Evolutionary conservation across 192 early-diverging fungal species (phyloP), one percentile per base, ranked within the genome.

Genomic region (Umbelopsis sp.): DNA sequence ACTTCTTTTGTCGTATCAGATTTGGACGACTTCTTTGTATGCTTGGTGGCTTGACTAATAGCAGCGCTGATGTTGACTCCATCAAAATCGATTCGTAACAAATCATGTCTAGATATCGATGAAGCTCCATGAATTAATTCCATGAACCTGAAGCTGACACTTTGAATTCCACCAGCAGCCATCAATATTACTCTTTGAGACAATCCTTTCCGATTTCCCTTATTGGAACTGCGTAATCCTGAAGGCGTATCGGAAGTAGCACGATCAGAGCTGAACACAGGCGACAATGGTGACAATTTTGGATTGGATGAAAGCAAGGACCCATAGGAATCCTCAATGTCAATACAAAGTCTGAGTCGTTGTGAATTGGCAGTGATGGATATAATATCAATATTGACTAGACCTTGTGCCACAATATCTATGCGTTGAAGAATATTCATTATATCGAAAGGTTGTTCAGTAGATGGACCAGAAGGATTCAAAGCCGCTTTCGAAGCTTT

Each of bases 261-360:
- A 45, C 62, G 38, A 44, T 71, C 70, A 9, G 70, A 43, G 11
- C 56, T 43, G 2, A 29, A 25, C 2, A 47, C 12, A 4, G 69
- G 22, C 20, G 68, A 36, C 20, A 38, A 20, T 0, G 74, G 32
- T 5, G 74, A 49, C 5, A 76, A 29, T 26, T 53, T 68, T 21
- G 82, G 77, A 80, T 84, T 80, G 70, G 83, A 74, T 2, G 79
- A 77, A 25, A 86, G 70, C 0, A 76, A 77, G 12, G 87, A 86
- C 1, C 72, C 45, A 49, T 85, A 79, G 2, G 85, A 76, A 49
- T 80, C 81, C 4, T 78, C 72, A 31, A 86, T 74, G 10, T 77
- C 74, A 14, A 75, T 69, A 51, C 79, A 66, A 12, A 81, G 80
- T 0, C 71, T 66, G 21, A 88, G 45, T 31, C 82, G 79, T 45